Percentiles rank a stretch among this genome's conserved stretches.
These are phyloP conservation scores for Gloeophyllum trabeum DNA, from an alignment of 768 basidiomycete species.

Conservation along the genomic window DNA sequence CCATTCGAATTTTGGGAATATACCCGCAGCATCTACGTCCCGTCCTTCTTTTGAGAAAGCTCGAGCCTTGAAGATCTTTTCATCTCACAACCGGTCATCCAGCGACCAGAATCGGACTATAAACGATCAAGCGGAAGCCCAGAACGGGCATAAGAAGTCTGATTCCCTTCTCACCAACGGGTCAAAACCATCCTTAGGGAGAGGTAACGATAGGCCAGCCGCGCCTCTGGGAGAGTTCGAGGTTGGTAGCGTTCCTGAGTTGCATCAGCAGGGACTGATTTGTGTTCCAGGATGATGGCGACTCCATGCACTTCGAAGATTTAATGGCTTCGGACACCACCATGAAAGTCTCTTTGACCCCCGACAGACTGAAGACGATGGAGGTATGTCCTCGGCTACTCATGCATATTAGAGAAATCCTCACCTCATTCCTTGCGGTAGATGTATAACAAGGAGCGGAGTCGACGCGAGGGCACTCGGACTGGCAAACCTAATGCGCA, in stretches of 20 bases:
- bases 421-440: constrained; percentile 15
- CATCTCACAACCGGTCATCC: not conserved
- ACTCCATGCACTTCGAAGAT: constrained; percentile 84
- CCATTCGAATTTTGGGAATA: no score
- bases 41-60: constrained; percentile 58
- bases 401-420: constrained; percentile 6
- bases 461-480: constrained; percentile 13
- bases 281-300: no score
- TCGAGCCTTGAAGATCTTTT: constrained; percentile 50
- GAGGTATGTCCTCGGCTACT: constrained; percentile 48
- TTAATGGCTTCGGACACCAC: constrained; percentile 84
- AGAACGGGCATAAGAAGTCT: constrained; percentile 40
- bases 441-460: constrained; percentile 71
- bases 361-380: constrained; percentile 86
- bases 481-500: constrained; percentile 3
- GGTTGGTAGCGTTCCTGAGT: constrained; percentile 5
- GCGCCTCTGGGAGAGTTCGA: constrained; percentile 23
- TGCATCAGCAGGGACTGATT: no score
- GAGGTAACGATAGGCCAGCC: constrained; percentile 14
- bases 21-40: no score
- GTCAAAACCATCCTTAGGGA: constrained; percentile 24
- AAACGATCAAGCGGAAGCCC: constrained; percentile 2
- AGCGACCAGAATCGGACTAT: not conserved
- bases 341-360: constrained; percentile 93
- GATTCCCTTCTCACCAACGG: constrained; percentile 43